Base-by-base conservation (phyloP, 2,329 filamentous ascomycete genomes). In the Claviceps sp. region DNA sequence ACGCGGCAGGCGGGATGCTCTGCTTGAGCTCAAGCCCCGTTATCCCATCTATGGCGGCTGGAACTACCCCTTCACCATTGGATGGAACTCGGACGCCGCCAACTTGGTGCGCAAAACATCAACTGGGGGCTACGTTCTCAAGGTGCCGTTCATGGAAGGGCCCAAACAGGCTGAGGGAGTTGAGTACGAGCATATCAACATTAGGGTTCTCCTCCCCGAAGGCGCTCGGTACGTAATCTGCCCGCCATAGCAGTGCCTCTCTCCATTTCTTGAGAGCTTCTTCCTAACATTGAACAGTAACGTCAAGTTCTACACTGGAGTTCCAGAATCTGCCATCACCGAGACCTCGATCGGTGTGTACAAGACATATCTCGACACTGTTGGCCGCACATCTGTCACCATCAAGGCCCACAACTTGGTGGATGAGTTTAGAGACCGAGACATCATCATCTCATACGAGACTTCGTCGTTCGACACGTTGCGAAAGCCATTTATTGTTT, bases 31-130 rank as follows among this genome's bases (percentile, higher is more conserved):
- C 56, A 93, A 90, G 75, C 93, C 93, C 19, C 82, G 93, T 50
- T 98, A 95, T 68, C 93, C 93, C n/a, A 68, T 98, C 24, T 98
- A 96, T 62, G 93, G 93, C 55, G 89, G 88, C 55, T 98, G 93
- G 93, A 95, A 95, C 70, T 97, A 96, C 70, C 93, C 87, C 58
- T 98, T 97, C 74, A 88, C 86, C 54, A 83, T 97, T 53, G 93
- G 93, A 59, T 98, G 93, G 93, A 94, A 97, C 71, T 84, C 87
- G 50, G 82, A 95, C 58, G 76, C 94, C 30, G 81, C 81, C 61
- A 80, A 79, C 53, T 93, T 87, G 66, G 66, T 98, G 58, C 83
- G 88, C 61, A 80, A 74, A 59, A 74, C 78, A 43, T 71, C 74
- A 46, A 77, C 76, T 26, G 81, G 88, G 54, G 78, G 81, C n/a